These are phyloP conservation scores for Thermothielavioides terrestris DNA, from an alignment of 495 filamentous ascomycete genomes.

Conservation along the genomic window DNA sequence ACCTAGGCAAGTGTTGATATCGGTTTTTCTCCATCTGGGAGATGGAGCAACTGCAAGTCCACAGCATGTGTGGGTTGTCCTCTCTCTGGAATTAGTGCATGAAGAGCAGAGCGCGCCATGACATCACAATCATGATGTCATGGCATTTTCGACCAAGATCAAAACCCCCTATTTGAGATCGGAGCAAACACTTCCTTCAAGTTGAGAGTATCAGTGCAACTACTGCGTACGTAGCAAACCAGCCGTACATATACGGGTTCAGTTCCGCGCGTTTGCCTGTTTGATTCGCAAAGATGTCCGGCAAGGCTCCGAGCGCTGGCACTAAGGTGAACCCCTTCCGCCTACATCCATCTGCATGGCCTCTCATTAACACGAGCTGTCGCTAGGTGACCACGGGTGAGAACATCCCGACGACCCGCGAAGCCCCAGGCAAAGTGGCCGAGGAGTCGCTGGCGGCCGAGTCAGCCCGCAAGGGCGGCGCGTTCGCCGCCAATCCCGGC, in stretches of 20 bases:
- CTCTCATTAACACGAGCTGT: neutral
- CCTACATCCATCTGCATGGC: neutral
- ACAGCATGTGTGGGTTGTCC: too few relatives aligned
- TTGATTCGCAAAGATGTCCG: constrained; percentile 5
- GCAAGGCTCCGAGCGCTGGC: constrained; percentile 10
- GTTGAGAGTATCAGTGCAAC: neutral
- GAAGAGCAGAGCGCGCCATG: constrained; percentile 1
- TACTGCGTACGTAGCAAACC: too few relatives aligned
- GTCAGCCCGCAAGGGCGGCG: constrained; percentile 18
- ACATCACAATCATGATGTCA: constrained; percentile 10
- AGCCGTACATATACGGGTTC: neutral
- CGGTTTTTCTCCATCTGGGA: neutral
- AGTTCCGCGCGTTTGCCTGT: too few relatives aligned
- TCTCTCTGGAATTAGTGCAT: too few relatives aligned
- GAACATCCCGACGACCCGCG: constrained; percentile 22
- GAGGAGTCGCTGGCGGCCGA: constrained; percentile 33
- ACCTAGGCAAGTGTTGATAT: too few relatives aligned
- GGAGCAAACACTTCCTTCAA: neutral
- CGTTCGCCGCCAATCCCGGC: constrained; percentile 19
- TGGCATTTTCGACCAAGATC: neutral
- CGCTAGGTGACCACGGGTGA: constrained; percentile 10
- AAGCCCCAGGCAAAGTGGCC: constrained; percentile 26
- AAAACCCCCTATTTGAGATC: neutral
- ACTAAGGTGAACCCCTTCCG: constrained; percentile 9
- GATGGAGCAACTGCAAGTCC: neutral